Base-by-base conservation (phyloP, 306 rosid genomes). In the Lathyrus oleraceus region DNA sequence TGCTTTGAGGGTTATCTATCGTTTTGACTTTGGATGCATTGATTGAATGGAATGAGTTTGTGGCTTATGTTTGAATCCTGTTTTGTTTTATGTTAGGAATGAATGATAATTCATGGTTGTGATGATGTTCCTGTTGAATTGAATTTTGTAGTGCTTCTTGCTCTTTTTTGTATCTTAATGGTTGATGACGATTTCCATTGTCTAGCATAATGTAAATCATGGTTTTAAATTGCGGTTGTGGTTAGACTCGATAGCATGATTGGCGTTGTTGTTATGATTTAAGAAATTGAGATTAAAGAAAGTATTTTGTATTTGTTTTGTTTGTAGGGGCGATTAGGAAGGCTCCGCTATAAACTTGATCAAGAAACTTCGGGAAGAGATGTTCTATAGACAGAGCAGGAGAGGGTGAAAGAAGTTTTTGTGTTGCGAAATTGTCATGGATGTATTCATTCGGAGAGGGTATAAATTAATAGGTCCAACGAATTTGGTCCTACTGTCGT, bases 301-400 rank as follows among this genome's bases (percentile, higher is more conserved):
- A 57, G 48, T 23, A 15, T 21, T 3, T 28, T 44, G 45, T 32
- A 30, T 38, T 44, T 28, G 17, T 36, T 51, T 32, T 58, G 16
- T 74, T 13, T 61, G 84, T 88, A 85, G 92, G 63, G 60, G 30
- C 67, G 74, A 61, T 74, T n/a, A 3, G 82, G 81, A 73, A 73
- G 62, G 77, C 77, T 85, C 57, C 61, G 23, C 27, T 64, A 74
- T 62, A 65, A 56, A 48, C 61, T 73, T 49, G 74, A 52, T 47
- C 78, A 54, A 9, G 79, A 6, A 71, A 68, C 45, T 72, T 82
- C 44, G 54, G 89, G 82, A 58, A 85, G 82, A 49, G 73, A 76
- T 77, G 75, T 81, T 79, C 53, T 66, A 78, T 85, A 85, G 76
- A 73, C 5, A 13, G 47, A 27, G 81, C 48, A 70, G 40, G 39